These are phyloP conservation scores for Coemansia sp. DNA, from an alignment of 192 early-diverging fungal species.

Conservation along the genomic window DNA sequence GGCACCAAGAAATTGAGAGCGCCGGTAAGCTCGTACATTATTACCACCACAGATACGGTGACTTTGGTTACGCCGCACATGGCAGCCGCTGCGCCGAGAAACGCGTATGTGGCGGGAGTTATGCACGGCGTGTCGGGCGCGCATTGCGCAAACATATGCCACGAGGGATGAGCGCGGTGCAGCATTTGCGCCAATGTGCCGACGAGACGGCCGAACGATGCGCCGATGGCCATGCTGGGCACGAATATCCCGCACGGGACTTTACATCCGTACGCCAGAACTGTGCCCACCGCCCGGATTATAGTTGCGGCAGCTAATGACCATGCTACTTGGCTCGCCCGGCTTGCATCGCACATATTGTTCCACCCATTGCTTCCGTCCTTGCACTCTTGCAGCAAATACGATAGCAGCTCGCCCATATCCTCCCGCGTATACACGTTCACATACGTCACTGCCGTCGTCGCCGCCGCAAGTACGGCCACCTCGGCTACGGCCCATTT, in stretches of 20 bases:
- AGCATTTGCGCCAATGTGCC: conserved; percentile 76
- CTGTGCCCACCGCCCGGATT: conserved; percentile 56
- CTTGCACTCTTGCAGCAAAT: conserved; percentile 72
- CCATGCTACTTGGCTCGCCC: conserved; percentile 39
- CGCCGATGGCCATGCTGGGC: conserved; percentile 94
- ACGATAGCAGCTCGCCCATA: conserved; percentile 79
- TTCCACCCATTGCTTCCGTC: conserved; percentile 54
- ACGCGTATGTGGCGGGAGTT: conserved; percentile 92
- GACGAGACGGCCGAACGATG: conserved; percentile 85
- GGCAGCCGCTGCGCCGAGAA: conserved; percentile 89
- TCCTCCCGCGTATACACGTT: conserved; percentile 81
- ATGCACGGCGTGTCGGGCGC: conserved; percentile 79
- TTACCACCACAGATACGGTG: conserved; percentile 88
- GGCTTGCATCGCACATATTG: conserved; percentile 58
- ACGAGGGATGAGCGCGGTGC: conserved; percentile 62
- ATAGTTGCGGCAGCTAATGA: conserved; percentile 59
- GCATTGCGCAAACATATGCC: conserved; percentile 74
- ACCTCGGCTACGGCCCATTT: conserved; percentile 68
- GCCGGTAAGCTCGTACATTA: conserved; percentile 98
- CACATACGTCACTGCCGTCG: conserved; percentile 66
- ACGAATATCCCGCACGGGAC: conserved; percentile 92
- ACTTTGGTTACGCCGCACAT: conserved; percentile 84
- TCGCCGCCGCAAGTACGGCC: conserved; percentile 61
- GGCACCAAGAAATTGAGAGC: conserved; percentile 86
- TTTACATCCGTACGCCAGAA: conserved; percentile 65